Percentiles rank a stretch among this genome's conserved stretches.
Conservation (phyloP, 495 filamentous ascomycete genomes). For the Aspergillus sclerotiicarbonarius region DNA sequence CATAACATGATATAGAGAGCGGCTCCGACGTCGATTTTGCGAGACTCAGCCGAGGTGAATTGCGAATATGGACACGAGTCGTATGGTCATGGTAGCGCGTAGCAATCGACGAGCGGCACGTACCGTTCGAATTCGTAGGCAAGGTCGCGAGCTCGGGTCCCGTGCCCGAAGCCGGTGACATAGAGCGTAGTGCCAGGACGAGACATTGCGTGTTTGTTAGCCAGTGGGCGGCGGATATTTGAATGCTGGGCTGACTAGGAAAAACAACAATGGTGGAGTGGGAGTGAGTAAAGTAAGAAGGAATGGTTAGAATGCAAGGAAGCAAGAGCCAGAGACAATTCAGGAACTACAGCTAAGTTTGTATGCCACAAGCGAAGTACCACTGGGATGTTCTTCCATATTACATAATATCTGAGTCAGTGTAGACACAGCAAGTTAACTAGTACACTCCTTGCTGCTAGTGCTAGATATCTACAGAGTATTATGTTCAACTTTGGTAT, state of each 20-base stretch:
- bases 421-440: too few species aligned
- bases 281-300: not conserved
- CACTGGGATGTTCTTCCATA: not conserved
- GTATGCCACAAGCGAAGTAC: conserved; percentile 9
- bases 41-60: conserved; percentile 20
- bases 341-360: conserved; percentile 6
- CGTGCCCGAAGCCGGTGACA: conserved; percentile 96
- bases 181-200: conserved; percentile 93
- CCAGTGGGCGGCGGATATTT: not conserved
- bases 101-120: conserved; percentile 61
- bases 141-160: conserved; percentile 98
- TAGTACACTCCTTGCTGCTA: too few species aligned
- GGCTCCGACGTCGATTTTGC: conserved; percentile 22
- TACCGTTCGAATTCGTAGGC: conserved; percentile 99
- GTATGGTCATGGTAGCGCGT: conserved; percentile 32
- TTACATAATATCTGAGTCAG: not conserved
- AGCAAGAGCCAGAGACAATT: not conserved
- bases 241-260: too few species aligned
- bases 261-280: not conserved
- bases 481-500: too few species aligned
- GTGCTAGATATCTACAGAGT: too few species aligned
- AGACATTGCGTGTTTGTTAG: conserved; percentile 62
- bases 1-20: conserved; percentile 9
- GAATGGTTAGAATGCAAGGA: conserved; percentile 1
- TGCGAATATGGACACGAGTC: conserved; percentile 23